These are phyloP conservation scores for Thermothielavioides terrestris DNA, from an alignment of 495 filamentous ascomycete species.

Conservation along the genomic window DNA sequence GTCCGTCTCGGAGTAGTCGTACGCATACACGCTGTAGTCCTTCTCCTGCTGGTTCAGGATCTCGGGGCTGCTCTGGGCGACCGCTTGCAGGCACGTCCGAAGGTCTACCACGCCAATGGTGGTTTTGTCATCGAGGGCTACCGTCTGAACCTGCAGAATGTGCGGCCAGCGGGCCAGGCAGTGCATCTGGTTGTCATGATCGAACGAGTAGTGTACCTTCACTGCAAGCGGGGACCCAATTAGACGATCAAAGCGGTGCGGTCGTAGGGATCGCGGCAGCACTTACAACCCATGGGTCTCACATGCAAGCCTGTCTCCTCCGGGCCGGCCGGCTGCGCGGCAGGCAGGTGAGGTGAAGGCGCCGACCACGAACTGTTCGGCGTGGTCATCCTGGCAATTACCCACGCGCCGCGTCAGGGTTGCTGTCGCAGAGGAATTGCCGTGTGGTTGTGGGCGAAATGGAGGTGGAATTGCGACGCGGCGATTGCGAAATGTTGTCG, in stretches of 20 bases:
- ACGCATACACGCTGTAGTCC: constrained; percentile 94
- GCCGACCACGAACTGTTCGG: constrained; percentile 21
- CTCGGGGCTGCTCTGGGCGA: constrained; percentile 71
- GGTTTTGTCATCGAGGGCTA: constrained; percentile 61
- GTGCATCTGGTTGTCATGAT: constrained; percentile 78
- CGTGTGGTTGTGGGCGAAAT: not conserved
- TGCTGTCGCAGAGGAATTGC: constrained; percentile 11
- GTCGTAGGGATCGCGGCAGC: constrained; percentile 3
- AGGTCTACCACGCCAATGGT: constrained; percentile 84
- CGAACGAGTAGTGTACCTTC: constrained; percentile 96
- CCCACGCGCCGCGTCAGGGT: constrained; percentile 8
- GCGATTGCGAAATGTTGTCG: not conserved
- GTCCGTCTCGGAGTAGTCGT: constrained; percentile 92
- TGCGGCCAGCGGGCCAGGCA: constrained; percentile 87
- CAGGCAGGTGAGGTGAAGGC: constrained; percentile 16
- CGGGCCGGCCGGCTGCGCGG: constrained; percentile 38
- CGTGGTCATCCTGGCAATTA: constrained; percentile 16
- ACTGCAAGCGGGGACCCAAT: constrained; percentile 43
- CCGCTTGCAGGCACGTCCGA: constrained; percentile 81
- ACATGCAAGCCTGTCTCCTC: constrained; percentile 38
- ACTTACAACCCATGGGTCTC: constrained; percentile 46
- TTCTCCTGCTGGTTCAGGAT: constrained; percentile 71
- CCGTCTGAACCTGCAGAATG: constrained; percentile 67
- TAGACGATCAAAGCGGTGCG: constrained; percentile 10
- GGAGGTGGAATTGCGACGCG: not conserved